Percentiles rank a stretch among this genome's conserved stretches.
Conservation (phyloP, 108 stramenopile species). For the Cyclotella baltica region DNA sequence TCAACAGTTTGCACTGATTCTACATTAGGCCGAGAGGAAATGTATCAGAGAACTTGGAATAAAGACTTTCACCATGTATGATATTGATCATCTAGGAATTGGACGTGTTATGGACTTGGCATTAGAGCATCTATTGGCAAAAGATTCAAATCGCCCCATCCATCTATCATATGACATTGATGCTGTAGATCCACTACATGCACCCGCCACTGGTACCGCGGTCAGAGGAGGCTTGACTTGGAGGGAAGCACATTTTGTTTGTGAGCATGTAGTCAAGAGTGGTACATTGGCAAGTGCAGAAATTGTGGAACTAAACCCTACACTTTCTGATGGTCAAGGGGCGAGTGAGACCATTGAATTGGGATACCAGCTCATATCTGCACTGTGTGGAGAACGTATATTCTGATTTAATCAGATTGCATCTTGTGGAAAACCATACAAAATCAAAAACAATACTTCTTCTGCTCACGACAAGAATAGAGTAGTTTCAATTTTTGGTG, state of each 20-base stretch:
- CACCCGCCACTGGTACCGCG: conserved; percentile 98
- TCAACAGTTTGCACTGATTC: not conserved
- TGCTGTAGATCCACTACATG: conserved; percentile 94
- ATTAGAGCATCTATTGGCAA: conserved; percentile 82
- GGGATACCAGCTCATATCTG: conserved; percentile 76
- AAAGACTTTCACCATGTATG: conserved; percentile 93
- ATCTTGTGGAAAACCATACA: not conserved
- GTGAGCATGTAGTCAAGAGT: conserved; percentile 89
- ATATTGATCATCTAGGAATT: conserved; percentile 97
- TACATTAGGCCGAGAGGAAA: conserved; percentile 68
- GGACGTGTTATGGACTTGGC: conserved; percentile 96
- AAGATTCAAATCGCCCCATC: conserved; percentile 78
- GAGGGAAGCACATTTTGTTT: conserved; percentile 97
- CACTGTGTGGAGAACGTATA: conserved; percentile 47
- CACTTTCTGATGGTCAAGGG: conserved; percentile 79
- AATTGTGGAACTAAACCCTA: conserved; percentile 97
- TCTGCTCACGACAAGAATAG: no score
- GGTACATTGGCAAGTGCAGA: conserved; percentile 95
- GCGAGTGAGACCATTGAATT: conserved; percentile 86
- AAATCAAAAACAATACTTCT: not conserved
- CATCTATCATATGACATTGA: conserved; percentile 98
- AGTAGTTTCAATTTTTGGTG: no score
- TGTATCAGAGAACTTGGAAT: conserved; percentile 84
- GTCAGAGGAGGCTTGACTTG: conserved; percentile 98
- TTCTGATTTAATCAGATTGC: conserved; percentile 5